phyloP scores from a whole-genome alignment of 148 eudicot species.

The Tetragonia tetragonoides region DNA sequence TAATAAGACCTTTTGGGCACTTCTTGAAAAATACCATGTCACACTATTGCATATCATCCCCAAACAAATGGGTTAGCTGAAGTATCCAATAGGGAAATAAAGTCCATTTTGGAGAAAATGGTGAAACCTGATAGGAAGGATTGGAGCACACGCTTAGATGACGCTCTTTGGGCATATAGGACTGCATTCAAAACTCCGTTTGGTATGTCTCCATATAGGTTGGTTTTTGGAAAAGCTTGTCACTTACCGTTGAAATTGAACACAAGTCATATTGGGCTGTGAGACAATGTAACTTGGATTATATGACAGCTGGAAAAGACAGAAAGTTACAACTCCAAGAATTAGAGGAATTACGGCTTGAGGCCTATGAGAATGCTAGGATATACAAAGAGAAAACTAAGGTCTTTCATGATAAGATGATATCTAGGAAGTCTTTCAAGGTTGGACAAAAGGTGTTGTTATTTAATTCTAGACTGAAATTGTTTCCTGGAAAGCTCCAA shows the following conservation, averaged over 20 bases:
- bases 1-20: neutral
- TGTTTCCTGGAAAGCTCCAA: neutral
- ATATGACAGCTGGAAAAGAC: neutral
- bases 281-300: neutral
- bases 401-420: neutral
- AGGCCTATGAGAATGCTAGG: neutral
- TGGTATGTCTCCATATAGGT: slow-evolving; percentile 7
- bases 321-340: slow-evolving; percentile 5
- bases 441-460: neutral
- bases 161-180: neutral
- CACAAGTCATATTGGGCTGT: slow-evolving; percentile 12
- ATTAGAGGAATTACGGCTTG: slow-evolving; percentile 4
- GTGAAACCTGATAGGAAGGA: neutral
- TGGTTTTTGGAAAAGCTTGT: slow-evolving; percentile 16
- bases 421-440: neutral
- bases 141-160: neutral
- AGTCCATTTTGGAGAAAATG: neutral
- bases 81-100: slow-evolving; percentile 9
- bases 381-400: neutral
- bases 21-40: slow-evolving; percentile 7
- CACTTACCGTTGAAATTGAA: slow-evolving; percentile 11
- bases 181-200: slow-evolving; percentile 15
- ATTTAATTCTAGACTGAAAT: neutral
- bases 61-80: slow-evolving; percentile 8
- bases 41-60: slow-evolving; percentile 9